These are phyloP conservation scores for Cyberlindnera xylosilytica DNA, from an alignment of 805 yeast genomes.

Conservation along the genomic window DNA sequence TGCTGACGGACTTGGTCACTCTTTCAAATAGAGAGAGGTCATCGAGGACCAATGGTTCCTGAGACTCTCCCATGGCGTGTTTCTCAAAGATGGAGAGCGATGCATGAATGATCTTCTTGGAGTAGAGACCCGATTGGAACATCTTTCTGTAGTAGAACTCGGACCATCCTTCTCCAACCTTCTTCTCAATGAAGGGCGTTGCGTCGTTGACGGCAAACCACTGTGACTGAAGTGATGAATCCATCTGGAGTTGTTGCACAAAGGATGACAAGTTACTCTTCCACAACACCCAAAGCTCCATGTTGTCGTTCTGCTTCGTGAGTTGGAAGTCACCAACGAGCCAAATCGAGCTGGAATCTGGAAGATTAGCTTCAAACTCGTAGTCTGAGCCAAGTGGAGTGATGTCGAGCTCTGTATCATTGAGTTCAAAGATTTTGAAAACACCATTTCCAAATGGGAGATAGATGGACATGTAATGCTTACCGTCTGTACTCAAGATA, in stretches of 20 bases:
- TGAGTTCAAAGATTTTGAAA: conserved; percentile 37
- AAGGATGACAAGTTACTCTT: conserved; percentile 58
- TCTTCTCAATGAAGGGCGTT: conserved; percentile 13
- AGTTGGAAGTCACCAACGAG: conserved; percentile 44
- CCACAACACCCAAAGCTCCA: conserved; percentile 49
- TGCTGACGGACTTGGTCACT: conserved; percentile 32
- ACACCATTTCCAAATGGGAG: conserved; percentile 43
- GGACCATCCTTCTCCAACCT: conserved; percentile 30
- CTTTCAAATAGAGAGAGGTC: conserved; percentile 33
- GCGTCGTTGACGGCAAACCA: conserved; percentile 23
- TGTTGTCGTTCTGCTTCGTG: conserved; percentile 9
- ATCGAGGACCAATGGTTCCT: conserved; percentile 22
- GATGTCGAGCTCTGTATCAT: conserved; percentile 22
- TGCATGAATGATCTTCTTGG: conserved; percentile 45
- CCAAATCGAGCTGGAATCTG: conserved; percentile 42
- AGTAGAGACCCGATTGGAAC: conserved; percentile 48
- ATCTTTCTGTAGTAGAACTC: conserved; percentile 44
- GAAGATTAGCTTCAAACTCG: conserved; percentile 29
- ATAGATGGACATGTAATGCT: conserved; percentile 32
- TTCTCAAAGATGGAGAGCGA: conserved; percentile 49
- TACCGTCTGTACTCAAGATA: conserved; percentile 11
- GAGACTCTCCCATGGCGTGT: conserved; percentile 35
- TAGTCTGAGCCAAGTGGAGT: conserved; percentile 27
- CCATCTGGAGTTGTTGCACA: conserved; percentile 34
- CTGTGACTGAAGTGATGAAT: conserved; percentile 22